Evolutionary conservation across 805 yeast species (phyloP), one percentile per base, ranked within the genome.

Genomic region (Wickerhamiella bombiphila): DNA sequence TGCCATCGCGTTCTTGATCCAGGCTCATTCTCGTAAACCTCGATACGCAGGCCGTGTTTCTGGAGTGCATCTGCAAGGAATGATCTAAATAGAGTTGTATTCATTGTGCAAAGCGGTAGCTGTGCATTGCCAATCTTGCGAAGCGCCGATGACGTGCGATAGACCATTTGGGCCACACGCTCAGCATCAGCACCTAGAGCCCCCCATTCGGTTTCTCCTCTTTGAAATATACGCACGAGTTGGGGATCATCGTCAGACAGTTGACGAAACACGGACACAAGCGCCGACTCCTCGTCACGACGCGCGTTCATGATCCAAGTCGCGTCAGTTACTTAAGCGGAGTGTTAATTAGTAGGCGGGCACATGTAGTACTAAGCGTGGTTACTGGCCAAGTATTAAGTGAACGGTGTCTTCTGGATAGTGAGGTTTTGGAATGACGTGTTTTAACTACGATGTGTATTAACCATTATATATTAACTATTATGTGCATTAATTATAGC

Each of bases 141-240:
- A 40, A 88, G 54, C 7, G 85, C 93, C 18, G 93, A 74, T 30
- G 70, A 73, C 0, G 97, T 83, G 47, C 78, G 80, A 60, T 82
- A 88, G 24, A 91, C 74, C 39, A 68, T 63, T 45, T 85, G 93
- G 3, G 96, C 95, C 21, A 83, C 80, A 40, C 74, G 66, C 32
- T 67, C 65, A 3, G 97, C 95, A 55, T 88, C 94, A 3, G 69
- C 72, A 5, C 72, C 74, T 16, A 83, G 65, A 1, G 73, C 76
- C 2, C 80, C 74, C 58, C 76, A 91, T 56, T 81, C 85, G 13
- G 37, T 22, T 42, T 82, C 94, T 32, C 76, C 76, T 42, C 75
- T 72, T 53, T 85, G 94, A 32, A 80, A 77, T n/a, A 83, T 61
- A 32, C 95, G 68, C 17, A 88, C 41, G 0, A 58, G 51, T 8